Percentiles rank a stretch among this genome's conserved stretches.
These are phyloP conservation scores for Hippophae gyantsensis DNA, from an alignment of 306 rosid genomes.

Conservation along the genomic window DNA sequence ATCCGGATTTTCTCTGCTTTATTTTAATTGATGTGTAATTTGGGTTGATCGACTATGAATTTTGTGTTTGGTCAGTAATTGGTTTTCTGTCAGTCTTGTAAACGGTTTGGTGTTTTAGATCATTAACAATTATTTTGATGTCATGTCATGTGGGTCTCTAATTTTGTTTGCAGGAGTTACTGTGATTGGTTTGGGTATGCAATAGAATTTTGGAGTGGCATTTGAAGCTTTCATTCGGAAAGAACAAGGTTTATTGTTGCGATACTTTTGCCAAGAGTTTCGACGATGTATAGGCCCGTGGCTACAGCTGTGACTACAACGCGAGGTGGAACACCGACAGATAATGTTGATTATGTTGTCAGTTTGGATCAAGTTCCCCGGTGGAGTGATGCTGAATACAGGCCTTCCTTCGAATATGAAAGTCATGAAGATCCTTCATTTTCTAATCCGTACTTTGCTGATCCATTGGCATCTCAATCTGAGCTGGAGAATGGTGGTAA, in stretches of 20 bases:
- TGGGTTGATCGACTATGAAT: slow-evolving; percentile 1
- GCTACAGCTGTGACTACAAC: slow-evolving; percentile 44
- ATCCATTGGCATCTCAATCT: slow-evolving; percentile 54
- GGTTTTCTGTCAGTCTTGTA: not conserved
- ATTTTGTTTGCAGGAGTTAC: slow-evolving; percentile 19
- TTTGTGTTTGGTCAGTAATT: not conserved
- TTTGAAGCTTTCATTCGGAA: slow-evolving; percentile 21
- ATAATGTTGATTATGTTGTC: slow-evolving; percentile 60
- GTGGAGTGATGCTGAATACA: slow-evolving; percentile 81
- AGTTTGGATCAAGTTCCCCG: slow-evolving; percentile 85
- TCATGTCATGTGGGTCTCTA: not conserved
- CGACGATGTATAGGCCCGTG: slow-evolving; percentile 65
- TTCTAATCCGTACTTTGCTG: slow-evolving; percentile 55
- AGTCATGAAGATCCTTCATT: slow-evolving; percentile 50
- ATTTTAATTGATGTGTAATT: not conserved
- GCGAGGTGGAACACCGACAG: slow-evolving; percentile 52
- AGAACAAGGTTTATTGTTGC: slow-evolving; percentile 20
- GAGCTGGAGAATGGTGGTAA: slow-evolving; percentile 35
- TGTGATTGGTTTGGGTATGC: slow-evolving; percentile 16
- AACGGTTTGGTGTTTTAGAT: not conserved
- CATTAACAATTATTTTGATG: not conserved
- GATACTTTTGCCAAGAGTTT: slow-evolving; percentile 26
- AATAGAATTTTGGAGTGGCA: slow-evolving; percentile 2
- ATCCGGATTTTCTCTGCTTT: not conserved
- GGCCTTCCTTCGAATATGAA: slow-evolving; percentile 45